Conservation (phyloP, 2,329 filamentous ascomycete species). For the Raffaelea albimanens region DNA sequence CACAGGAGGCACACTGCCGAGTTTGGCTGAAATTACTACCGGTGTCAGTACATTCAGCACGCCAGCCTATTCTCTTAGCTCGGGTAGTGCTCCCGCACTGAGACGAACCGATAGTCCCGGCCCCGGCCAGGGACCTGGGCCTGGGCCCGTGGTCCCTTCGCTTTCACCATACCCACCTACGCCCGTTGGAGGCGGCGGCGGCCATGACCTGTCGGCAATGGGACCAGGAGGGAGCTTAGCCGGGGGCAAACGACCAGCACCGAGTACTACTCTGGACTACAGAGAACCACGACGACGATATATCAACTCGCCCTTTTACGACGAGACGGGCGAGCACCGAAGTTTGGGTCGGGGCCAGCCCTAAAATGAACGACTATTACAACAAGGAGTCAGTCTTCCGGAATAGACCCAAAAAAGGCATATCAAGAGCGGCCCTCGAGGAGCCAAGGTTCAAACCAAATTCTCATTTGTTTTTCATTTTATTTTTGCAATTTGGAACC, state of each 20-base stretch:
- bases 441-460: no score
- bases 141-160: no score
- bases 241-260: constrained; percentile 39
- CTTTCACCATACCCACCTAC: background rate
- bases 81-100: constrained; percentile 26
- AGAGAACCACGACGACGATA: constrained; percentile 37
- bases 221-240: constrained; percentile 13
- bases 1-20: constrained; percentile 42
- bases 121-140: constrained; percentile 14
- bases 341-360: background rate
- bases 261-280: constrained; percentile 35
- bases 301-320: constrained; percentile 15
- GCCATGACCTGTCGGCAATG: no score
- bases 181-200: background rate
- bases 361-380: background rate
- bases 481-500: no score
- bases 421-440: no score
- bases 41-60: constrained; percentile 52
- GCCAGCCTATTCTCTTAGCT: constrained; percentile 40
- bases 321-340: no score
- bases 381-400: no score
- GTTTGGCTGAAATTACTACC: constrained; percentile 54
- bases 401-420: no score
- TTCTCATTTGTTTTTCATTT: no score
- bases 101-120: constrained; percentile 33